Evolutionary conservation across 1,139 yeast species (phyloP).

Genomic region (Blastobotrys ciferrii): DNA sequence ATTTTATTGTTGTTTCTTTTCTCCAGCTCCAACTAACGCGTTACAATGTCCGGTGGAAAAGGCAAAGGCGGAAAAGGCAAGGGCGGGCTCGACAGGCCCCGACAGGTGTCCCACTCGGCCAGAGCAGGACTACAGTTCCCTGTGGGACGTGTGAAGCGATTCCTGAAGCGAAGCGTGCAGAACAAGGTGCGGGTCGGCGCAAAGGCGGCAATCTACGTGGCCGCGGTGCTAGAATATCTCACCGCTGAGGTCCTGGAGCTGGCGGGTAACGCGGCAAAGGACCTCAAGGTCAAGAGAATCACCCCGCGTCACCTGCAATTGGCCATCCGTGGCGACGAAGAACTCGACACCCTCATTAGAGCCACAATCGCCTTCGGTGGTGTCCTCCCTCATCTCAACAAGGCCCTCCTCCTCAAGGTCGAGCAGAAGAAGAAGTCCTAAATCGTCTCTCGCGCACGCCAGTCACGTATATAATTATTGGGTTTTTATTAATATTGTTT

Average conservation of each 20-base stretch:
- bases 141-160: conserved; percentile 97
- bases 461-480: conserved; percentile 22
- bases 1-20: neutral
- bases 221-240: conserved; percentile 94
- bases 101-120: conserved; percentile 80
- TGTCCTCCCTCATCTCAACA: conserved; percentile 96
- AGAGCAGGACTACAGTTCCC: conserved; percentile 98
- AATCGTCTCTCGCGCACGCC: neutral
- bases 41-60: conserved; percentile 79
- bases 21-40: neutral
- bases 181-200: conserved; percentile 96
- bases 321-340: conserved; percentile 99
- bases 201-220: conserved; percentile 92
- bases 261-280: conserved; percentile 99
- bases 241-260: conserved; percentile 98
- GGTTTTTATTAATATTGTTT: conserved; percentile 7
- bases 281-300: conserved; percentile 95
- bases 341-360: conserved; percentile 89
- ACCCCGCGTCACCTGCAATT: conserved; percentile 98
- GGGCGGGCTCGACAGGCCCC: conserved; percentile 61
- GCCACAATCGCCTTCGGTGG: conserved; percentile 99
- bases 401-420: conserved; percentile 88
- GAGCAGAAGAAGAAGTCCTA: conserved; percentile 68
- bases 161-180: conserved; percentile 86
- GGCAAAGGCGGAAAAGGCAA: conserved; percentile 96